phyloP scores from a whole-genome alignment of 352 stramenopile species.

The Phytophthora capsici region DNA sequence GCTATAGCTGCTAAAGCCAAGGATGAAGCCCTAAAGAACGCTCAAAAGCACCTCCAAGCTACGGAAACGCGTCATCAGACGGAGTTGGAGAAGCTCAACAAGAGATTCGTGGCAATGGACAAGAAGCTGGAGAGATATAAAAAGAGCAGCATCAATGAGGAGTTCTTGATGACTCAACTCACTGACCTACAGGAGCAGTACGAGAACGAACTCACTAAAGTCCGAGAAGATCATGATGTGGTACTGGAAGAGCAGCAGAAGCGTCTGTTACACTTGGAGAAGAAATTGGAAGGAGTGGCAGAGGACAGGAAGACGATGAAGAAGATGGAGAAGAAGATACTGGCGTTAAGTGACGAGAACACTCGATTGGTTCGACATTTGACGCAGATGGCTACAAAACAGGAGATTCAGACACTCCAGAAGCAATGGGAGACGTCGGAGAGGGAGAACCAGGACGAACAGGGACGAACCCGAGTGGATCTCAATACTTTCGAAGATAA shows the following conservation, averaged over 20 bases:
- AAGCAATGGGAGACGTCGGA: slow-evolving; percentile 19
- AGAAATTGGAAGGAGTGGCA: slow-evolving; percentile 17
- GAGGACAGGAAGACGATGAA: slow-evolving; percentile 24
- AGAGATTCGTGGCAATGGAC: slow-evolving; percentile 31
- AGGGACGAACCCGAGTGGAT: slow-evolving; percentile 21
- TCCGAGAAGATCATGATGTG: slow-evolving; percentile 32
- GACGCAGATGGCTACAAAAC: slow-evolving; percentile 14
- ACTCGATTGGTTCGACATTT: slow-evolving; percentile 9
- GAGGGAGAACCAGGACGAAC: slow-evolving; percentile 24
- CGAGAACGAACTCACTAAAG: slow-evolving; percentile 44
- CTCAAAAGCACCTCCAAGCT: slow-evolving; percentile 5
- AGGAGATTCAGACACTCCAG: slow-evolving; percentile 24
- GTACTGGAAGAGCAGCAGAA: slow-evolving; percentile 35
- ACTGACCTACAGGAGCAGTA: slow-evolving; percentile 58
- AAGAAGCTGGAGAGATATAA: slow-evolving; percentile 29
- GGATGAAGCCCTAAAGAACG: slow-evolving; percentile 12
- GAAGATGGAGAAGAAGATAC: slow-evolving; percentile 17
- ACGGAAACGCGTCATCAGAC: neutral
- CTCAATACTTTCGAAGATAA: slow-evolving; percentile 26
- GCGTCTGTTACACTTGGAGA: slow-evolving; percentile 19
- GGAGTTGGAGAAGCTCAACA: slow-evolving; percentile 27
- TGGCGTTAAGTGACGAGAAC: slow-evolving; percentile 21
- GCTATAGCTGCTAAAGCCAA: slow-evolving; percentile 18
- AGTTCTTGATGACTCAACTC: slow-evolving; percentile 61
- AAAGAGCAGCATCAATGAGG: slow-evolving; percentile 51